Percentiles rank a stretch among this genome's conserved stretches.
Evolutionary conservation across 1,284 basidiomycete genomes (phyloP).

Genomic region (Ceratobasidium sp.): DNA sequence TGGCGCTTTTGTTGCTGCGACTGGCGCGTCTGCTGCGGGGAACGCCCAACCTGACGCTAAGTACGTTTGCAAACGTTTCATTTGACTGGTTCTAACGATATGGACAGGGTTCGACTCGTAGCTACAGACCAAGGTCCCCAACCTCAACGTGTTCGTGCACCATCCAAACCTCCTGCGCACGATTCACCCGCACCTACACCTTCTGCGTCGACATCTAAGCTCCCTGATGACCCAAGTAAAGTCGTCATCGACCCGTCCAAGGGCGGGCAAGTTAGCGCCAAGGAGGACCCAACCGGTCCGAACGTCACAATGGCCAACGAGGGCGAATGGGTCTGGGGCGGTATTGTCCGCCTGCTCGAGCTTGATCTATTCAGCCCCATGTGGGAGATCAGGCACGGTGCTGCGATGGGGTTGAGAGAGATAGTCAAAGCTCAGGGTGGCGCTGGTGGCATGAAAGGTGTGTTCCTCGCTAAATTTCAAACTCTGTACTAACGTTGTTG

Average conservation of each 20-base stretch:
- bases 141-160: slow-evolving; percentile 58
- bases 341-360: slow-evolving; percentile 84
- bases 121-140: slow-evolving; percentile 53
- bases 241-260: slow-evolving; percentile 82
- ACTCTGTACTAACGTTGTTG: slow-evolving; percentile 7
- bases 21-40: slow-evolving; percentile 22
- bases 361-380: slow-evolving; percentile 85
- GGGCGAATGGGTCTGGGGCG: slow-evolving; percentile 91
- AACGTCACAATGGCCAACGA: slow-evolving; percentile 78
- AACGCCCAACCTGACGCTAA: slow-evolving; percentile 38
- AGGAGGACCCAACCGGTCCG: slow-evolving; percentile 69
- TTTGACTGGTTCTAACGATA: background rate
- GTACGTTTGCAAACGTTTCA: slow-evolving; percentile 18
- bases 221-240: slow-evolving; percentile 62
- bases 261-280: slow-evolving; percentile 83
- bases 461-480: slow-evolving; percentile 45
- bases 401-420: slow-evolving; percentile 92
- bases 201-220: slow-evolving; percentile 22
- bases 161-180: slow-evolving; percentile 57
- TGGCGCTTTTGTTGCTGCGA: slow-evolving; percentile 72
- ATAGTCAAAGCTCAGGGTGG: slow-evolving; percentile 88
- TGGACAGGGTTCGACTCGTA: slow-evolving; percentile 74
- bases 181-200: slow-evolving; percentile 52
- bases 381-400: slow-evolving; percentile 97
- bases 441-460: slow-evolving; percentile 84